A percentile compares a stretch with the other conserved stretches of the same genome.
These are phyloP conservation scores for Phialophora macrospora DNA, from an alignment of 2,329 filamentous ascomycete species.

Conservation along the genomic window DNA sequence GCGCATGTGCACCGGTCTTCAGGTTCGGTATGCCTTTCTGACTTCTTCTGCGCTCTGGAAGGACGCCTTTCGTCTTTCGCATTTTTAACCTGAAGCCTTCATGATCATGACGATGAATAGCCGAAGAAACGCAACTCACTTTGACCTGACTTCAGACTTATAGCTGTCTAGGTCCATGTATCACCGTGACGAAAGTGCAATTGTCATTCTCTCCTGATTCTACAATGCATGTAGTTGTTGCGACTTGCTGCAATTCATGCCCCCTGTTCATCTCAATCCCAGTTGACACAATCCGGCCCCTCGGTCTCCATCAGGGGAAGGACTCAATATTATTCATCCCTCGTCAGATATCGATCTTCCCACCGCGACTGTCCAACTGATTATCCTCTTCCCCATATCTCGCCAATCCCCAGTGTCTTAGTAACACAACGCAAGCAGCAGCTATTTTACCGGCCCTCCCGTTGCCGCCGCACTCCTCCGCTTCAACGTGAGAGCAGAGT, in stretches of 20 bases:
- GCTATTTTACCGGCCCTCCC: conserved; percentile 14
- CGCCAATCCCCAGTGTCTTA: conserved; percentile 18
- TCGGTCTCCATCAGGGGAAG: conserved; percentile 9
- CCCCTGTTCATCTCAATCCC: conserved; percentile 7
- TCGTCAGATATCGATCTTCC: background rate
- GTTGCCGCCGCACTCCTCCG: conserved; percentile 17
- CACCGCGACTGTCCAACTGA: background rate
- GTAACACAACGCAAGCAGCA: conserved; percentile 3
- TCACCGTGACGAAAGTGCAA: background rate
- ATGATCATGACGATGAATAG: background rate
- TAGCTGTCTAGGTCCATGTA: background rate
- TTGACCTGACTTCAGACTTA: background rate
- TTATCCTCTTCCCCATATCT: conserved; percentile 6
- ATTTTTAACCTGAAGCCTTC: background rate
- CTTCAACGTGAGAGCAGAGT: background rate
- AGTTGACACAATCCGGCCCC: conserved; percentile 21
- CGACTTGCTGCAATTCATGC: background rate
- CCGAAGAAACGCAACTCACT: background rate
- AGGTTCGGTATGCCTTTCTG: background rate
- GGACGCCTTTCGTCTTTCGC: background rate
- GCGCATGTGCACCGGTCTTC: background rate
- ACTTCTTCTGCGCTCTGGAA: conserved; percentile 12
- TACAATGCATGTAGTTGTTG: background rate
- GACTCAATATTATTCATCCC: conserved; percentile 14
- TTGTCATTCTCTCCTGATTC: conserved; percentile 7